phyloP scores from a whole-genome alignment of 2,329 filamentous ascomycete species.

The Orbilia oligospora region DNA sequence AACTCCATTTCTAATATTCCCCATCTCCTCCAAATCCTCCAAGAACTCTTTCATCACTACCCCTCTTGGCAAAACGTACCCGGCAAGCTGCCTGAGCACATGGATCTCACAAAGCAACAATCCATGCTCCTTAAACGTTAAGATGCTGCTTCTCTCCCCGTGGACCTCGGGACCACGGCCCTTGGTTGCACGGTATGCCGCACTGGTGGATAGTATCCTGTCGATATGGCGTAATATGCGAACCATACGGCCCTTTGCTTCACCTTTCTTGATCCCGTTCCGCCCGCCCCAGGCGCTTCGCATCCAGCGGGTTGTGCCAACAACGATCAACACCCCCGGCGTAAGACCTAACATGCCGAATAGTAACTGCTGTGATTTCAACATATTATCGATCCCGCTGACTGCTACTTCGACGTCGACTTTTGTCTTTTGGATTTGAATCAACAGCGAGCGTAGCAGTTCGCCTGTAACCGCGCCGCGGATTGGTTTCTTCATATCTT shows the following conservation, averaged over 20 bases:
- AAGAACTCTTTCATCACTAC: slow-evolving; percentile 86
- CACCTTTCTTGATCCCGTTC: slow-evolving; percentile 76
- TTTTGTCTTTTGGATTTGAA: slow-evolving; percentile 99
- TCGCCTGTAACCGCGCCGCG: slow-evolving; percentile 87
- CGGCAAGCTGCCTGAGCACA: slow-evolving; percentile 79
- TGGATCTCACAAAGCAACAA: slow-evolving; percentile 91
- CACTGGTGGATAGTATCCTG: slow-evolving; percentile 73
- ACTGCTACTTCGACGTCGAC: slow-evolving; percentile 97
- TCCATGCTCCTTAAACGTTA: slow-evolving; percentile 94
- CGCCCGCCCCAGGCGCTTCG: slow-evolving; percentile 74
- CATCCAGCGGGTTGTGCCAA: slow-evolving; percentile 81
- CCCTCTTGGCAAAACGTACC: slow-evolving; percentile 76
- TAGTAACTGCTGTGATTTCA: slow-evolving; percentile 96
- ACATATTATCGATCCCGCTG: slow-evolving; percentile 90
- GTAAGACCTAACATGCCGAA: slow-evolving; percentile 98
- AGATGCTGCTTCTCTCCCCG: slow-evolving; percentile 67
- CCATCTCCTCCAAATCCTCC: slow-evolving; percentile 87
- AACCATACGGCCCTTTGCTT: slow-evolving; percentile 78
- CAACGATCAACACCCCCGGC: slow-evolving; percentile 88
- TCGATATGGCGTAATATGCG: slow-evolving; percentile 89
- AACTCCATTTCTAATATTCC: slow-evolving; percentile 83
- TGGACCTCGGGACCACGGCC: slow-evolving; percentile 20
- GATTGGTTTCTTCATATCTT: slow-evolving; percentile 85
- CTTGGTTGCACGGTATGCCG: slow-evolving; percentile 68
- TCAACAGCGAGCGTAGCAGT: slow-evolving; percentile 88